Conservation (phyloP, 148 eudicot species). For the Chenopodium formosanum region DNA sequence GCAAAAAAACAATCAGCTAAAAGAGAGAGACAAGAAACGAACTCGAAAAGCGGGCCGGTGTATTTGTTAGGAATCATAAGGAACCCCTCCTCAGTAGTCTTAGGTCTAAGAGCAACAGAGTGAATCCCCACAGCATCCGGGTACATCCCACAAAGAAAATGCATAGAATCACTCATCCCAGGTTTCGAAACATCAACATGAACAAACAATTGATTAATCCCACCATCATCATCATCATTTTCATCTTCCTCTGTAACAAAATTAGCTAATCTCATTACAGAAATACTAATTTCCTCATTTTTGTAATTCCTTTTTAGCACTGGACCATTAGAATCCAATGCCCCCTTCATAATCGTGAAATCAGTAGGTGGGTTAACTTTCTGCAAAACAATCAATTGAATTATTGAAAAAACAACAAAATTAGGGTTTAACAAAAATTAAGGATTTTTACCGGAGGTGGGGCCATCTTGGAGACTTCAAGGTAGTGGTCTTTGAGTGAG, state of each 20-base stretch:
- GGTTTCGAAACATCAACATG: slow-evolving; percentile 77
- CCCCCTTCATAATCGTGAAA: slow-evolving; percentile 68
- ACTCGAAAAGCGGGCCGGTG: slow-evolving; percentile 77
- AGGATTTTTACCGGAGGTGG: slow-evolving; percentile 35
- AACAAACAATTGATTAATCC: slow-evolving; percentile 79
- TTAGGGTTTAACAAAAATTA: background rate
- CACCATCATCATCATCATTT: slow-evolving; percentile 51
- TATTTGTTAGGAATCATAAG: slow-evolving; percentile 45
- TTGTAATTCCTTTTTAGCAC: slow-evolving; percentile 56
- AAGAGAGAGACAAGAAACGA: slow-evolving; percentile 28
- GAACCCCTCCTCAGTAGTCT: slow-evolving; percentile 44
- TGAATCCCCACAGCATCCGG: slow-evolving; percentile 95
- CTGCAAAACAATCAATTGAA: slow-evolving; percentile 35
- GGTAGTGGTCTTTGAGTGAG: slow-evolving; percentile 76
- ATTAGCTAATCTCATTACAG: slow-evolving; percentile 77
- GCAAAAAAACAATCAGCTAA: background rate
- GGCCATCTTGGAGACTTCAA: slow-evolving; percentile 74
- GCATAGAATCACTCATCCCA: slow-evolving; percentile 52
- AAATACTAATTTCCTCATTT: slow-evolving; percentile 71
- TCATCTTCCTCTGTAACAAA: slow-evolving; percentile 27
- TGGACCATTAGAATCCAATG: slow-evolving; percentile 68
- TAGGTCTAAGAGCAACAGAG: slow-evolving; percentile 79
- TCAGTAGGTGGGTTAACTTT: slow-evolving; percentile 72
- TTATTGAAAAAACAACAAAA: background rate
- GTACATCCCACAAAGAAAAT: slow-evolving; percentile 83